Evolutionary conservation across 2,329 filamentous ascomycete species (phyloP).

Genomic region (Ustulina deusta): DNA sequence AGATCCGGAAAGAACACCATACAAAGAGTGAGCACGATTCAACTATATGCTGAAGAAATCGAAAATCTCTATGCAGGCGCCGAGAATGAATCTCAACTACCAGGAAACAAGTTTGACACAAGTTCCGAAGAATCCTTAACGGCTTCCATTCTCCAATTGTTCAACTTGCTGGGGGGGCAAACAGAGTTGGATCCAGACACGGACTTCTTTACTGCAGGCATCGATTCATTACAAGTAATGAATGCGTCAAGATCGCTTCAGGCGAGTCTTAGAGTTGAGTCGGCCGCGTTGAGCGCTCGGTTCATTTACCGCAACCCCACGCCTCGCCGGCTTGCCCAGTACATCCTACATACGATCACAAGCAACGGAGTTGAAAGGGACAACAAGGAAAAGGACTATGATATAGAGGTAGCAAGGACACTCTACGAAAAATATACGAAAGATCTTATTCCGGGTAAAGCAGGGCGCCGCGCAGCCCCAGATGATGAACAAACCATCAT

Average conservation of each 20-base stretch:
- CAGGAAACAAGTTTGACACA: constrained; percentile 40
- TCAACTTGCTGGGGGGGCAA: constrained; percentile 36
- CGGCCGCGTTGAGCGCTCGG: constrained; percentile 16
- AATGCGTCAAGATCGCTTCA: constrained; percentile 33
- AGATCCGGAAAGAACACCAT: constrained; percentile 51
- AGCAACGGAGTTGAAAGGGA: constrained; percentile 9
- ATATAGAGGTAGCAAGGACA: constrained; percentile 30
- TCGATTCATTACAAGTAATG: constrained; percentile 57
- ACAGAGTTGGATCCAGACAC: constrained; percentile 44
- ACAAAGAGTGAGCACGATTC: constrained; percentile 45
- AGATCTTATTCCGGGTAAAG: constrained; percentile 42
- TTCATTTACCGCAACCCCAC: constrained; percentile 41
- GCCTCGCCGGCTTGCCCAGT: constrained; percentile 43
- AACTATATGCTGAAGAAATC: constrained; percentile 56
- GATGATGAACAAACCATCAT: constrained; percentile 49
- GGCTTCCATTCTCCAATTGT: constrained; percentile 42
- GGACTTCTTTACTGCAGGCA: constrained; percentile 55
- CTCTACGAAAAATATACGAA: constrained; percentile 50
- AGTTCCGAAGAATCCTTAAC: constrained; percentile 43
- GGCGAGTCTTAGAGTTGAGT: constrained; percentile 3
- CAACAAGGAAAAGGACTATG: constrained; percentile 26
- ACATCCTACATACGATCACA: constrained; percentile 34
- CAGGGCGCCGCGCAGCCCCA: constrained; percentile 44
- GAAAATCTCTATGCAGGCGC: constrained; percentile 53
- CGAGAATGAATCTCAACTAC: constrained; percentile 30